These are phyloP conservation scores for Hypoxylon sp. DNA, from an alignment of 2,329 filamentous ascomycete species.

Conservation along the genomic window DNA sequence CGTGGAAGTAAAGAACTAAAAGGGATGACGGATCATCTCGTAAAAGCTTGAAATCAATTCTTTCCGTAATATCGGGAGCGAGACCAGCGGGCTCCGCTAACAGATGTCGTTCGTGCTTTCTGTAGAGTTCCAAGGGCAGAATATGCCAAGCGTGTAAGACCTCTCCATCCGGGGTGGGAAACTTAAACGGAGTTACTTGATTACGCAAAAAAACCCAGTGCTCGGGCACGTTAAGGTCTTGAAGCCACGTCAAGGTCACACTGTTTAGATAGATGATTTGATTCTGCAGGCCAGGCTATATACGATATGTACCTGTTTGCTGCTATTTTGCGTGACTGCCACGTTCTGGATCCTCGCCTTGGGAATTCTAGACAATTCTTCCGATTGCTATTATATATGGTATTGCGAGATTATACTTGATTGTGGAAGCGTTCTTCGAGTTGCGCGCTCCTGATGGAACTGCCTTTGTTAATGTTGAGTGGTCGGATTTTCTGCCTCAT, in stretches of 20 bases:
- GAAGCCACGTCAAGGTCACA: constrained; percentile 68
- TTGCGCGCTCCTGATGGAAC: constrained; percentile 12
- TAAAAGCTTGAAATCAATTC: constrained; percentile 60
- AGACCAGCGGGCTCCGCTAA: constrained; percentile 58
- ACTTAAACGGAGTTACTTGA: constrained; percentile 79
- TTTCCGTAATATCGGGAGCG: constrained; percentile 54
- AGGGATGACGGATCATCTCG: constrained; percentile 61
- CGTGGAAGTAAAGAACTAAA: constrained; percentile 68
- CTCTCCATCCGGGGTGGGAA: constrained; percentile 76
- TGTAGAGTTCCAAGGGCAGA: constrained; percentile 77
- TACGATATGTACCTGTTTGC: too few species aligned
- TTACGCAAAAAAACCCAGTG: constrained; percentile 79
- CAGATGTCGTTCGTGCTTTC: constrained; percentile 68
- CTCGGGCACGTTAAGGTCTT: constrained; percentile 76
- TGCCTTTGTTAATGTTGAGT: constrained; percentile 7
- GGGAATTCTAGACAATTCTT: constrained; percentile 11
- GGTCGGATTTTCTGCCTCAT: constrained; percentile 13
- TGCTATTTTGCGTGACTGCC: constrained; percentile 1
- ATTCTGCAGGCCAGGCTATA: too few species aligned
- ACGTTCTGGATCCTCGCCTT: constrained; percentile 4
- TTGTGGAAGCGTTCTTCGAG: constrained; percentile 9
- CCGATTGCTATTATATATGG: constrained; percentile 1
- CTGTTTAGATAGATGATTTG: constrained; percentile 71
- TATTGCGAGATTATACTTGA: constrained; percentile 6
- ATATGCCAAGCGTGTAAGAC: constrained; percentile 82